phyloP scores from a whole-genome alignment of 2,329 filamentous ascomycete genomes.

The Metarhizium sp. region DNA sequence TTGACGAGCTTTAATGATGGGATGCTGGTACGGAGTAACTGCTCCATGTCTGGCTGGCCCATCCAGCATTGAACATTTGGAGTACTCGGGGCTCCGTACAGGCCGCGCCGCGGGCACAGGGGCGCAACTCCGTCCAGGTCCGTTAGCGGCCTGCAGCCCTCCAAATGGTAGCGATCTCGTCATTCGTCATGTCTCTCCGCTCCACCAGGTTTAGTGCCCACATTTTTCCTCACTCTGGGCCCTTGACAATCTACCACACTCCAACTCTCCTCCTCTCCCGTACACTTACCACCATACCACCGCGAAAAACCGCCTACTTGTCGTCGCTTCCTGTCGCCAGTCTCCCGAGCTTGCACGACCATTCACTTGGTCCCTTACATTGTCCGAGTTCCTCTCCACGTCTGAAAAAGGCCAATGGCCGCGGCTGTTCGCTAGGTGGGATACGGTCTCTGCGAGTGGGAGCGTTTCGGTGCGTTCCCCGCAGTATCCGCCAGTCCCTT shows the following conservation, averaged over 20 bases:
- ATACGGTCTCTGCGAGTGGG: constrained; percentile 48
- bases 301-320: background rate
- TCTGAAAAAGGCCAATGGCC: constrained; percentile 41
- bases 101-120: no score
- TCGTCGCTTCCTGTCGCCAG: background rate
- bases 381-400: constrained; percentile 9
- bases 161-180: background rate
- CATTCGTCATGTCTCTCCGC: background rate
- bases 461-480: constrained; percentile 34
- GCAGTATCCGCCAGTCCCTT: constrained; percentile 37
- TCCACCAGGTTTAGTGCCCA: background rate
- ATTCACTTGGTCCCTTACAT: constrained; percentile 1
- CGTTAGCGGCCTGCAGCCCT: no score
- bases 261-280: background rate
- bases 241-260: constrained; percentile 1
- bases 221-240: background rate
- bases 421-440: constrained; percentile 43
- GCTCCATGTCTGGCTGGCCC: no score
- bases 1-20: no score
- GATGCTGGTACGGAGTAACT: no score
- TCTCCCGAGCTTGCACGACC: background rate
- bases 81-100: no score
- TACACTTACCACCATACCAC: background rate
- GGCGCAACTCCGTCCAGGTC: no score
- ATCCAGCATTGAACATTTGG: no score